These are phyloP conservation scores for Diplodia seriata DNA, from an alignment of 2,329 filamentous ascomycete species.

Conservation along the genomic window DNA sequence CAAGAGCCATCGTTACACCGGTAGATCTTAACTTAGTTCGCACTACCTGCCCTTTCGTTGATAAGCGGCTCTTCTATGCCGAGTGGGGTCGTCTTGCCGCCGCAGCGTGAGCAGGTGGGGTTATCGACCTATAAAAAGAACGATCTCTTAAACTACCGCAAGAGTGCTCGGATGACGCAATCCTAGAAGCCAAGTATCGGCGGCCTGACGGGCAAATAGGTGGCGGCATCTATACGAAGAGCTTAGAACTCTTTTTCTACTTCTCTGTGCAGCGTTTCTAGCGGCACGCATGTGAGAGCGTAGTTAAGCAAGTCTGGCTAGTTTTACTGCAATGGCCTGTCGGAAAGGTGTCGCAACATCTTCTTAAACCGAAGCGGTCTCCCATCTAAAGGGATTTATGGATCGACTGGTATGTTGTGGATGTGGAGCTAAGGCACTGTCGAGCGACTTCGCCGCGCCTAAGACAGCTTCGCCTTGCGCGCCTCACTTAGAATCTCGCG, in stretches of 20 bases:
- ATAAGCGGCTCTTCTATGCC: conserved; percentile 84
- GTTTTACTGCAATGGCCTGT: conserved; percentile 91
- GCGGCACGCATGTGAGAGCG: conserved; percentile 82
- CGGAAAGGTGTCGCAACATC: conserved; percentile 82
- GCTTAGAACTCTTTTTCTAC: conserved; percentile 93
- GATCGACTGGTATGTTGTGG: conserved; percentile 71
- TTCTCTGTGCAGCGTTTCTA: conserved; percentile 90
- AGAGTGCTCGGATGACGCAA: conserved; percentile 86
- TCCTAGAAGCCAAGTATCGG: conserved; percentile 97
- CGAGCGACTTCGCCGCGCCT: background rate
- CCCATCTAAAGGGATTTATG: conserved; percentile 69
- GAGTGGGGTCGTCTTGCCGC: conserved; percentile 79
- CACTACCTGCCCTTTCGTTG: conserved; percentile 88
- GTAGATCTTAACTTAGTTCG: conserved; percentile 87
- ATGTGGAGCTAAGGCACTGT: conserved; percentile 37
- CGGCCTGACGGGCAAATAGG: conserved; percentile 79
- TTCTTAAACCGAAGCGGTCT: conserved; percentile 62
- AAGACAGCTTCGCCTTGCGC: background rate
- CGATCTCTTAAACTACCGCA: conserved; percentile 93
- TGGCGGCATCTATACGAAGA: conserved; percentile 83
- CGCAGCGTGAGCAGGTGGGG: conserved; percentile 81
- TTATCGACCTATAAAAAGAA: conserved; percentile 99
- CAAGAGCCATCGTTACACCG: conserved; percentile 80
- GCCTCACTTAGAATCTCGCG: background rate
- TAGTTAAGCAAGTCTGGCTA: conserved; percentile 94